These are phyloP conservation scores for Pleurotus djamor DNA, from an alignment of 768 basidiomycete genomes.

Conservation along the genomic window DNA sequence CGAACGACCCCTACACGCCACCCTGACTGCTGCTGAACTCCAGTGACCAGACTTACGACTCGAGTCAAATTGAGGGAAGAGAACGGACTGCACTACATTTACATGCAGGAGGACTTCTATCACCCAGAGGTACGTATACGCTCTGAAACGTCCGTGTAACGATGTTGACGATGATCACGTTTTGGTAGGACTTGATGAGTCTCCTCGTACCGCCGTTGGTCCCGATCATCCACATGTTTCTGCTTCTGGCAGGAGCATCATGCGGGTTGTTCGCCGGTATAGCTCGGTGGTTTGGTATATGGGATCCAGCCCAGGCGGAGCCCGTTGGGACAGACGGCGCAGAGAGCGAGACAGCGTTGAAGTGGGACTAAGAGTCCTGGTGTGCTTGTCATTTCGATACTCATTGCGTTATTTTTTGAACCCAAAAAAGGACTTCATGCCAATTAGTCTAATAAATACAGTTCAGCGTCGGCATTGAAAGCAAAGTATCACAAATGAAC, in stretches of 20 bases:
- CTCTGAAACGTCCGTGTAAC: too few species aligned
- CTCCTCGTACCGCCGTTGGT: constrained; percentile 40
- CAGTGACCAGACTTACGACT: constrained; percentile 36
- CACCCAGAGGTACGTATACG: constrained; percentile 52
- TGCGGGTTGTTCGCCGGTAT: constrained; percentile 26
- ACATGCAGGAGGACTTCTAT: constrained; percentile 57
- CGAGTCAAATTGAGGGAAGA: constrained; percentile 49
- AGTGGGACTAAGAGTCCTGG: not conserved
- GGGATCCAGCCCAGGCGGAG: constrained; percentile 12
- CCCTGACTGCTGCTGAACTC: not conserved
- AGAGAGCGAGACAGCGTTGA: not conserved
- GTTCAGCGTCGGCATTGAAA: too few species aligned
- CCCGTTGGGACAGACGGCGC: not conserved
- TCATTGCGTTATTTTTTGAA: too few species aligned
- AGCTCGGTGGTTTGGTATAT: constrained; percentile 30
- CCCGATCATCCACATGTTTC: constrained; percentile 29
- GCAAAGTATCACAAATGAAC: too few species aligned
- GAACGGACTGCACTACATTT: constrained; percentile 40
- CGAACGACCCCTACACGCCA: constrained; percentile 4
- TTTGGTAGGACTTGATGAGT: constrained; percentile 37
- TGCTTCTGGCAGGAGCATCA: constrained; percentile 20
- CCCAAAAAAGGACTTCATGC: too few species aligned
- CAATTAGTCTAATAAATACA: too few species aligned
- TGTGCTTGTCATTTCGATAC: too few species aligned
- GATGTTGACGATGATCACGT: too few species aligned